Percentiles rank a stretch among this genome's conserved stretches.
Conservation (phyloP, 1,139 yeast genomes). For the Protomyces macrosporus region DNA sequence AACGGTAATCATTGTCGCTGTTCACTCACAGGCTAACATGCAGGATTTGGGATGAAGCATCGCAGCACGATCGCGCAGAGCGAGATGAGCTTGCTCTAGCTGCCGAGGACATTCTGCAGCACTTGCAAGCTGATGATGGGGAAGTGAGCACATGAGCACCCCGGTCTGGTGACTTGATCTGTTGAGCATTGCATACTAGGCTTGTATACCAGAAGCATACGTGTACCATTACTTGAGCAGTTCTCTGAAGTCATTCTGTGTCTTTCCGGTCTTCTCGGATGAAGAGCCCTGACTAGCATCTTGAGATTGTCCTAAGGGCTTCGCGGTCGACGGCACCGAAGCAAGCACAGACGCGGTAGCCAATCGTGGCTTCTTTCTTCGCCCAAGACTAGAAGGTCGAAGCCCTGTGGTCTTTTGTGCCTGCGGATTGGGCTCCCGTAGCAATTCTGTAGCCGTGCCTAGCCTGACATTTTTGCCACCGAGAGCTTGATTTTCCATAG, state of each 20-base stretch:
- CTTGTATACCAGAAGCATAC: background rate
- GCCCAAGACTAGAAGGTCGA: background rate
- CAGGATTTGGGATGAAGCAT: slow-evolving; percentile 20
- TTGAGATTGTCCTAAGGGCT: background rate
- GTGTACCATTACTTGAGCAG: background rate
- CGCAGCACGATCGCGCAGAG: slow-evolving; percentile 1
- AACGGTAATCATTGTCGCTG: background rate
- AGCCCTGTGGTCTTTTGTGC: background rate
- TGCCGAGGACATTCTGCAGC: slow-evolving; percentile 6
- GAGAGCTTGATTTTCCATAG: slow-evolving; percentile 45
- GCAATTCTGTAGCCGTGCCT: slow-evolving; percentile 39
- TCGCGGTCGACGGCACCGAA: no score
- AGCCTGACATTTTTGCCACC: slow-evolving; percentile 42
- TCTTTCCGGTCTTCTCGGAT: background rate
- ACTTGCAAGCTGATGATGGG: slow-evolving; percentile 11
- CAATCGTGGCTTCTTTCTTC: slow-evolving; percentile 4
- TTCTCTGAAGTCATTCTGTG: background rate
- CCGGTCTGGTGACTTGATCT: no score
- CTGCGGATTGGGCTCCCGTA: slow-evolving; percentile 1
- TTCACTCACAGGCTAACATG: background rate
- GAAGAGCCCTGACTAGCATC: background rate
- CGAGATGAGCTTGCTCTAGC: slow-evolving; percentile 14
- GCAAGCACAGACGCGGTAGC: background rate
- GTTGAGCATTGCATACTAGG: background rate
- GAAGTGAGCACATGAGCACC: background rate